These are phyloP conservation scores for Alliaria petiolata DNA, from an alignment of 345 rosid species.

Conservation along the genomic window DNA sequence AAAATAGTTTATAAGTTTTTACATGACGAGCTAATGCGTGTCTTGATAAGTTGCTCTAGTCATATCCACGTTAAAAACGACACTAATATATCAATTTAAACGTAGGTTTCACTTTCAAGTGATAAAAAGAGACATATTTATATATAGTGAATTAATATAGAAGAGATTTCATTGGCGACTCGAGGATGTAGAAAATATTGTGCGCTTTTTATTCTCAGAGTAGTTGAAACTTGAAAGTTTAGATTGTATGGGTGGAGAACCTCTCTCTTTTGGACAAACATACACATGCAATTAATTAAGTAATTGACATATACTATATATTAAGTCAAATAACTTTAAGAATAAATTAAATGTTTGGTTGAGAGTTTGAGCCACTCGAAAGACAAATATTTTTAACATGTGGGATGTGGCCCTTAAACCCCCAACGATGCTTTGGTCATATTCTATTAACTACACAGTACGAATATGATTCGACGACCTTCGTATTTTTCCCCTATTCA, in stretches of 20 bases:
- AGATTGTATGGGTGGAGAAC: conserved; percentile 13
- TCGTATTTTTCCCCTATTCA: neutral
- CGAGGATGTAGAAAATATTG: neutral
- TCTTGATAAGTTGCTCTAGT: neutral
- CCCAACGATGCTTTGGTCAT: conserved; percentile 7
- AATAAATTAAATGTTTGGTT: neutral
- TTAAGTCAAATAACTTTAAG: neutral
- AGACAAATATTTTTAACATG: neutral
- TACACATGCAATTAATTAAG: neutral
- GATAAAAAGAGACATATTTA: too few relatives aligned
- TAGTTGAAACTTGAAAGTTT: neutral
- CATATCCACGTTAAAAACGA: neutral
- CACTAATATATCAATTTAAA: neutral
- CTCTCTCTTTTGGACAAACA: neutral
- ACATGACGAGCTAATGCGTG: neutral
- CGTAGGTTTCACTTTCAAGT: neutral
- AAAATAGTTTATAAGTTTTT: neutral
- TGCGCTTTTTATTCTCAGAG: neutral
- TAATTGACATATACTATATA: neutral
- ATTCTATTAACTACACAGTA: neutral
- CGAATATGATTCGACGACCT: conserved; percentile 25
- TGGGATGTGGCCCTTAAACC: conserved; percentile 22
- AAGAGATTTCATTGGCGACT: neutral
- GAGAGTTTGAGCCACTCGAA: conserved; percentile 22
- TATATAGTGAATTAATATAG: neutral